A percentile compares a stretch with the other conserved stretches of the same genome.
These are phyloP conservation scores for Russula abietina DNA, from an alignment of 768 basidiomycete genomes.

Conservation along the genomic window DNA sequence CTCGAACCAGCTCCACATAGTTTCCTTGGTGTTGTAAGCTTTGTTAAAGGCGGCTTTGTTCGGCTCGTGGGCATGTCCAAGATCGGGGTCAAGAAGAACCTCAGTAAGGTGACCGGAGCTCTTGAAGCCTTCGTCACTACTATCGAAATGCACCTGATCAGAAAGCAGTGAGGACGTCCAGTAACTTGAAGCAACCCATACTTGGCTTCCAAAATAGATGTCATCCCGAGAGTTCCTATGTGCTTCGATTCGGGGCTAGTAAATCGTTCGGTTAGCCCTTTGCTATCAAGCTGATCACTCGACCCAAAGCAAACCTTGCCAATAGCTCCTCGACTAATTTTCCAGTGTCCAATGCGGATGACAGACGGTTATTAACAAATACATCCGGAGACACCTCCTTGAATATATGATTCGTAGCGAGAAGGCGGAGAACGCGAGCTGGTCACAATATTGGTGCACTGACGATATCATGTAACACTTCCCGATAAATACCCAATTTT, in stretches of 20 bases:
- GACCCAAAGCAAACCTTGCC: slow-evolving; percentile 4
- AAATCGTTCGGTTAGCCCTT: neutral
- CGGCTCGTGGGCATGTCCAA: neutral
- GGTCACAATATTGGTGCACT: neutral
- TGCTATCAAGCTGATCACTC: slow-evolving; percentile 6
- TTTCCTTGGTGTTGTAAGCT: neutral
- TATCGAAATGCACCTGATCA: neutral
- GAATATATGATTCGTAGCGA: slow-evolving; percentile 31
- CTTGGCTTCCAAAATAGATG: slow-evolving; percentile 1
- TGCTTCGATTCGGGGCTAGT: slow-evolving; percentile 9
- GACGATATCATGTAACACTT: neutral
- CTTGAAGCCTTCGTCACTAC: slow-evolving; percentile 25
- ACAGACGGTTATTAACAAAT: slow-evolving; percentile 29
- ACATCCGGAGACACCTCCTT: slow-evolving; percentile 28
- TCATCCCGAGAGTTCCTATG: slow-evolving; percentile 11
- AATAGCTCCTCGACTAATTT: slow-evolving; percentile 25
- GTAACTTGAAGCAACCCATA: neutral
- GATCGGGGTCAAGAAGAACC: slow-evolving; percentile 19
- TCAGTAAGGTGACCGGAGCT: slow-evolving; percentile 25
- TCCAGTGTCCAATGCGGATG: slow-evolving; percentile 28
- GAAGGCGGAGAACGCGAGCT: slow-evolving; percentile 30
- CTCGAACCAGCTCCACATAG: slow-evolving; percentile 1
- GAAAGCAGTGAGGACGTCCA: neutral
- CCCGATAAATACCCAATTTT: slow-evolving; percentile 31
- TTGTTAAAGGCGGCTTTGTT: neutral